A percentile compares a stretch with the other conserved stretches of the same genome.
phyloP scores from a whole-genome alignment of 371 early-diverging fungal genomes.

The Coemansia sp. region DNA sequence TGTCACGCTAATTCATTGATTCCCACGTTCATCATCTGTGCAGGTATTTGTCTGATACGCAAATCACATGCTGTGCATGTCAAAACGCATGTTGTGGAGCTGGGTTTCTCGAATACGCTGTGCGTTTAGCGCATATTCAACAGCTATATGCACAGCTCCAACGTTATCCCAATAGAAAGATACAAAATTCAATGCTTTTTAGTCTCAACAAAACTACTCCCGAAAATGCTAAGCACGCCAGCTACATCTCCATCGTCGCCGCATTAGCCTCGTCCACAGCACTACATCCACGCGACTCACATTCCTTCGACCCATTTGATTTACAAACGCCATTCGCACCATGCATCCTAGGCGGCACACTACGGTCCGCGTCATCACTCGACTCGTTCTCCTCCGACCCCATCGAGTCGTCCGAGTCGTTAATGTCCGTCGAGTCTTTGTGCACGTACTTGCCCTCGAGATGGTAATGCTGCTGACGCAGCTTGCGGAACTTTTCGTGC shows the following conservation, averaged over 20 bases:
- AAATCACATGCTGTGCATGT: too few species aligned
- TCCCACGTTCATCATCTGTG: too few species aligned
- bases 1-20: too few species aligned
- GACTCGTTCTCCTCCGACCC: slow-evolving; percentile 18
- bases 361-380: slow-evolving; percentile 9
- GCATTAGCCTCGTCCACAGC: slow-evolving; percentile 7
- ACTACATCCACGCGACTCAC: not conserved
- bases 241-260: slow-evolving; percentile 22
- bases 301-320: not conserved
- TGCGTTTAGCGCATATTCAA: too few species aligned
- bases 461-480: slow-evolving; percentile 44
- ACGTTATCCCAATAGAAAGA: not conserved
- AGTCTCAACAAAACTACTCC: not conserved
- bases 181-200: not conserved
- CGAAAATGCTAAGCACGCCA: not conserved
- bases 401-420: slow-evolving; percentile 28
- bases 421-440: slow-evolving; percentile 8
- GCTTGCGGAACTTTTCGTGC: slow-evolving; percentile 34
- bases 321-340: not conserved
- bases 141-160: not conserved
- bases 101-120: too few species aligned
- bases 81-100: too few species aligned
- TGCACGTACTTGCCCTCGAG: slow-evolving; percentile 44
- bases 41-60: too few species aligned
- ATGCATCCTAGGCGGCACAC: not conserved